Evolutionary conservation across 2,329 filamentous ascomycete species (phyloP).

Genomic region (Fusarium chuoi): DNA sequence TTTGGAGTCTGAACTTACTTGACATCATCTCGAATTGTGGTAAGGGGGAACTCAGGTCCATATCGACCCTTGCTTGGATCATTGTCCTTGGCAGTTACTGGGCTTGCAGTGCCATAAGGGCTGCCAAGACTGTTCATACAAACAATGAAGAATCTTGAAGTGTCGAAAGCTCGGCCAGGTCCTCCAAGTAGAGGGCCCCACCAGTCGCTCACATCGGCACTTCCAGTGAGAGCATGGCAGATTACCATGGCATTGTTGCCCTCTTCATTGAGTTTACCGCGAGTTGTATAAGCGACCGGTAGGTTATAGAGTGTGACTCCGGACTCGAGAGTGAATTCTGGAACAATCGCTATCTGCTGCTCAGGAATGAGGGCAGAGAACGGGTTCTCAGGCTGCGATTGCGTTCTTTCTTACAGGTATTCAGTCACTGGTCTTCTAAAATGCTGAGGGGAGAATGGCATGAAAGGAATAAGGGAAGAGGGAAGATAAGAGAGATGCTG

Average conservation of each 20-base stretch:
- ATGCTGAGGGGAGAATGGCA: not conserved
- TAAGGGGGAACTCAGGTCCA: constrained; percentile 94
- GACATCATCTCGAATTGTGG: constrained; percentile 95
- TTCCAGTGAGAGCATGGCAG: constrained; percentile 87
- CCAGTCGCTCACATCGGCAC: constrained; percentile 87
- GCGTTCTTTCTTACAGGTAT: constrained; percentile 73
- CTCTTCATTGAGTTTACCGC: constrained; percentile 67
- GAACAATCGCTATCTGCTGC: constrained; percentile 86
- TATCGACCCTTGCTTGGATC: constrained; percentile 79
- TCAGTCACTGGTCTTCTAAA: constrained; percentile 63
- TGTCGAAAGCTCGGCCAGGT: constrained; percentile 82
- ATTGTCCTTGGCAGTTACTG: constrained; percentile 88
- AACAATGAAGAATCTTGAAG: constrained; percentile 83
- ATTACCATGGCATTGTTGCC: constrained; percentile 78
- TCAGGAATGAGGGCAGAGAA: constrained; percentile 87
- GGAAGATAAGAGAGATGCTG: not conserved
- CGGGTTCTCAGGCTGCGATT: constrained; percentile 87
- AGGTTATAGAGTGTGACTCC: constrained; percentile 84
- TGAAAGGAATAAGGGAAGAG: not conserved
- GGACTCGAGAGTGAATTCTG: constrained; percentile 92
- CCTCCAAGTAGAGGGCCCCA: constrained; percentile 86
- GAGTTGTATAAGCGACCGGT: constrained; percentile 74
- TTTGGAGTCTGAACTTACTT: constrained; percentile 67
- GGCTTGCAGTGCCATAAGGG: constrained; percentile 88
- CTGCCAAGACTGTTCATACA: constrained; percentile 89